Percentiles rank a stretch among this genome's conserved stretches.
These are phyloP conservation scores for Syzygium aqueum DNA, from an alignment of 345 rosid genomes.

Conservation along the genomic window DNA sequence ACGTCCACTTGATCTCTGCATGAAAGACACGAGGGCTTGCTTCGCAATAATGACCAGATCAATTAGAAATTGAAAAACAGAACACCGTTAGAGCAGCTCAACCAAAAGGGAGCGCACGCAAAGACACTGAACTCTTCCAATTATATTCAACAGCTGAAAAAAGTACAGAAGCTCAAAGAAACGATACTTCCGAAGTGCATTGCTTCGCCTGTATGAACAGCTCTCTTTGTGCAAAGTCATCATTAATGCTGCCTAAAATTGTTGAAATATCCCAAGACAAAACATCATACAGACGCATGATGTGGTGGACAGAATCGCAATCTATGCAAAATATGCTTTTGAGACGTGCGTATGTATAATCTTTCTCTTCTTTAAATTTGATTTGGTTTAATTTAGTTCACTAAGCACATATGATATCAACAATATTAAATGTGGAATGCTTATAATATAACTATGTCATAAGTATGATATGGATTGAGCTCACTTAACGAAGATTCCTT, in stretches of 20 bases:
- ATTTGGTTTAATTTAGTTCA: background rate
- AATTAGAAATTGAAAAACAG: background rate
- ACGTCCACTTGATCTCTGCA: background rate
- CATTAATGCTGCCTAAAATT: background rate
- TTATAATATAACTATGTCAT: background rate
- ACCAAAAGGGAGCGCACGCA: background rate
- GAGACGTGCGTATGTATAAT: background rate
- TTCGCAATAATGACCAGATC: background rate
- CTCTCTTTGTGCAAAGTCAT: background rate
- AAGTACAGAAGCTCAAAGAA: background rate
- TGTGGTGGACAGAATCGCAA: background rate
- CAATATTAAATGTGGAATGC: background rate
- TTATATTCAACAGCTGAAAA: background rate
- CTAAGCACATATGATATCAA: background rate
- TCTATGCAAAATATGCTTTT: background rate
- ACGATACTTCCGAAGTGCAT: background rate
- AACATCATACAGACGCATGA: background rate
- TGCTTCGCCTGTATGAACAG: background rate
- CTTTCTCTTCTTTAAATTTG: background rate
- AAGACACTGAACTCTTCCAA: background rate
- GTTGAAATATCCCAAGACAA: background rate
- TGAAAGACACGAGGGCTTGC: background rate
- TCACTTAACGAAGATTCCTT: background rate
- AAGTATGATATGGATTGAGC: background rate
- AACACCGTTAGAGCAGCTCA: background rate